Evolutionary conservation across 2,329 filamentous ascomycete genomes (phyloP).

Genomic region (Cladophialophora yegresii): DNA sequence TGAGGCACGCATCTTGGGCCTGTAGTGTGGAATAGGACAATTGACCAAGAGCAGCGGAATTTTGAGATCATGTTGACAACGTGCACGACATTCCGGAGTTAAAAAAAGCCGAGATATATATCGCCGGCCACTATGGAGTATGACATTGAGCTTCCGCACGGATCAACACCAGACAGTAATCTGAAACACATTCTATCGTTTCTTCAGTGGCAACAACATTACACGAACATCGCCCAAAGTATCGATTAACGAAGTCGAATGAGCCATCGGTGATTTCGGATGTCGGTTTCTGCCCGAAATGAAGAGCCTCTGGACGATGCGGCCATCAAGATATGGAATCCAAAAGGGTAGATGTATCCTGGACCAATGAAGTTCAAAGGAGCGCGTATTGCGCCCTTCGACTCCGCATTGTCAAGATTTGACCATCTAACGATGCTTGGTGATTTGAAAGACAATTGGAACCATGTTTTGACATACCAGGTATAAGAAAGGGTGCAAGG

Average conservation of each 20-base stretch:
- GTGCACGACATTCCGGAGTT: not conserved
- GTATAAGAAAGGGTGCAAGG: not conserved
- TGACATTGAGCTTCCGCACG: not conserved
- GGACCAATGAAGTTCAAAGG: not conserved
- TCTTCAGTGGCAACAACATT: not conserved
- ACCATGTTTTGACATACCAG: not conserved
- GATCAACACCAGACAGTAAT: not conserved
- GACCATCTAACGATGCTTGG: not conserved
- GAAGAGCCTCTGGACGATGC: not conserved
- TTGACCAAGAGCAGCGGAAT: not conserved
- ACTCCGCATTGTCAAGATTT: not conserved
- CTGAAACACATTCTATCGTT: not conserved
- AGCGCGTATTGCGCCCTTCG: slow-evolving; percentile 1
- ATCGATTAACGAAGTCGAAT: not conserved
- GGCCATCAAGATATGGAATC: not conserved
- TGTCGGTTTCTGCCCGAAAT: not conserved
- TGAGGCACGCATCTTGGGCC: slow-evolving; percentile 16
- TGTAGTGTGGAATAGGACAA: not conserved
- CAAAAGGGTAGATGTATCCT: not conserved
- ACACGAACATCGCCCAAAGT: not conserved
- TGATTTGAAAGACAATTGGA: not conserved
- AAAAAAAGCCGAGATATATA: not conserved
- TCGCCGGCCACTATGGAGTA: not conserved
- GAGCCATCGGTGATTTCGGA: not conserved
- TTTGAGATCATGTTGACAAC: not conserved